Evolutionary conservation across 768 basidiomycete species (phyloP), one percentile per base, ranked within the genome.

Genomic region (Plicaturopsis crispa): DNA sequence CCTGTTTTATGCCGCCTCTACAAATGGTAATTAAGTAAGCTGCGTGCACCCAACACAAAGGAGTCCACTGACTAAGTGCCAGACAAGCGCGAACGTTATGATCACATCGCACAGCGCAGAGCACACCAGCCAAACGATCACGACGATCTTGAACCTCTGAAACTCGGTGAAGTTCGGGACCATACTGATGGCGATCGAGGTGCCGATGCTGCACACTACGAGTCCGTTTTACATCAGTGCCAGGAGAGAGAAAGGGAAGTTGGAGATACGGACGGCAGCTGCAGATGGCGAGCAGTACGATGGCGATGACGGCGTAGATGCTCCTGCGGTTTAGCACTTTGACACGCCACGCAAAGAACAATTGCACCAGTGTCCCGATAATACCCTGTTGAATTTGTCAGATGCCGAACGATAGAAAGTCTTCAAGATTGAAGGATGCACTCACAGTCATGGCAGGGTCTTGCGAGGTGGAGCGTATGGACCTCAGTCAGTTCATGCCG

Each of bases 41-140:
- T 16, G 46, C 37, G 5, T 23, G 32, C 10, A 14, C 33, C 39
- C 35, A 44, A 36, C n/a, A 40, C 30, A 2, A 13, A 19, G 11
- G 40, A 36, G 30, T 44, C 39, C 14, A 44, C 24, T 16, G 42
- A 72, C 73, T 53, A 77, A 49, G 24, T 59, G 64, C 34, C 56
- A 47, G 5, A 66, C 65, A 5, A 77, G 57, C 1, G 61, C 44
- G 0, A 50, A 39, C 1, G 75, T 67, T 35, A 78, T 77, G 7
- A 72, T 44, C 6, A 68, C 45, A 48, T 77, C 76, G 8, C 66
- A 63, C 8, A 62, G 52, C 4, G 65, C 66, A 10, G 70, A 62
- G 0, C 65, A 49, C 13, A 62, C 47, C 21, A 77, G 63, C 73
- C 75, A 77, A 6, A 56, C 24, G 23, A 58, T 56, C 31, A 54